These are phyloP conservation scores for Evernia prunastri DNA, from an alignment of 495 filamentous ascomycete genomes.

Conservation along the genomic window DNA sequence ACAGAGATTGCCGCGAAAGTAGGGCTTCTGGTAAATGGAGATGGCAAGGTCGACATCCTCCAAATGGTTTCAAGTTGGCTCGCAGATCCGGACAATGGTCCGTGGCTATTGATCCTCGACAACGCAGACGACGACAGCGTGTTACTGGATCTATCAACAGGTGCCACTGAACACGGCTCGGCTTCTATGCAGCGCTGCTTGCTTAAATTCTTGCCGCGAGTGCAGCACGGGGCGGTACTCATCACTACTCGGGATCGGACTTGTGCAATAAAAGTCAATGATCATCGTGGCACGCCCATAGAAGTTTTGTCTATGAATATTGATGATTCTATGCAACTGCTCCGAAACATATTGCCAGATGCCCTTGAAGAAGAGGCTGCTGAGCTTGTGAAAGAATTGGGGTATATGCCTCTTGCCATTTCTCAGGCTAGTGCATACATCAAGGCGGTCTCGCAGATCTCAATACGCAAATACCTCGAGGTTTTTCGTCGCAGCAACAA, in stretches of 20 bases:
- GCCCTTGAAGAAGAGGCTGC: slow-evolving; percentile 1
- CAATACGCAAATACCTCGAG: slow-evolving; percentile 22
- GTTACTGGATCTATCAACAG: slow-evolving; percentile 14
- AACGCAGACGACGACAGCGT: slow-evolving; percentile 44
- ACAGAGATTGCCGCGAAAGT: slow-evolving; percentile 33
- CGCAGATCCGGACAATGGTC: slow-evolving; percentile 26
- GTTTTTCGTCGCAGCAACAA: slow-evolving; percentile 13
- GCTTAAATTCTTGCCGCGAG: slow-evolving; percentile 27
- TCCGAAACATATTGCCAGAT: slow-evolving; percentile 5
- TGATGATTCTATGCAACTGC: slow-evolving; percentile 4
- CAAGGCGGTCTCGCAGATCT: slow-evolving; percentile 17
- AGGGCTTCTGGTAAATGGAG: slow-evolving; percentile 31
- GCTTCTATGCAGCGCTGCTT: background rate
- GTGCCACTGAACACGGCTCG: background rate
- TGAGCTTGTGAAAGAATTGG: slow-evolving; percentile 21
- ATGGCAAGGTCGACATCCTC: slow-evolving; percentile 34
- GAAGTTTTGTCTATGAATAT: slow-evolving; percentile 4
- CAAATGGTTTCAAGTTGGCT: slow-evolving; percentile 38
- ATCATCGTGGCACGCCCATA: slow-evolving; percentile 12
- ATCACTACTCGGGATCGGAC: slow-evolving; percentile 30
- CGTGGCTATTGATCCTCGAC: slow-evolving; percentile 48
- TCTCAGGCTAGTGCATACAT: slow-evolving; percentile 29
- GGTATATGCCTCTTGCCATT: slow-evolving; percentile 27
- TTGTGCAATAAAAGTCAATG: slow-evolving; percentile 14
- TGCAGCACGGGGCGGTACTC: slow-evolving; percentile 26